phyloP scores from a whole-genome alignment of 23 red algal genomes.

The Gracilaria vermiculophylla region DNA sequence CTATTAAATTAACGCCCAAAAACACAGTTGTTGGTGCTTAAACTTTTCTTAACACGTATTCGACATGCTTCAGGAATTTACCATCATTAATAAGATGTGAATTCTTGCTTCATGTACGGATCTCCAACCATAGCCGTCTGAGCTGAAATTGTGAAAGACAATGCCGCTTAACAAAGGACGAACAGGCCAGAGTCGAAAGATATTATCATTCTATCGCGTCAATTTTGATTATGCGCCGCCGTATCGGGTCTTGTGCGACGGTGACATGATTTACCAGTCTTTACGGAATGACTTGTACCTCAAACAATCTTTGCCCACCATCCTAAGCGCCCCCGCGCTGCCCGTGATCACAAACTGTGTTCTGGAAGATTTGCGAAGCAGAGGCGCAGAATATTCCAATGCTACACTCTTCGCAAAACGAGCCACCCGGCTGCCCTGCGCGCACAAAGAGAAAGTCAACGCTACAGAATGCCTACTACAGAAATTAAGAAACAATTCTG shows the following conservation, averaged over 20 bases:
- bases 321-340: conserved; percentile 18
- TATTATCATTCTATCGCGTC: conserved; percentile 58
- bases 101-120: too few species aligned
- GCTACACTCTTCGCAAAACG: conserved; percentile 66
- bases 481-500: not conserved
- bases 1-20: too few species aligned
- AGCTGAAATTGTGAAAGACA: not conserved
- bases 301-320: conserved; percentile 32
- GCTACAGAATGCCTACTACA: conserved; percentile 29
- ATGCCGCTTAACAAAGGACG: conserved; percentile 2
- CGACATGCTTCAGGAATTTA: too few species aligned
- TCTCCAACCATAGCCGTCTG: too few species aligned
- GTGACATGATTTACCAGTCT: conserved; percentile 23
- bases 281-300: conserved; percentile 39
- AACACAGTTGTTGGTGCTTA: too few species aligned
- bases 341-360: conserved; percentile 57
- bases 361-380: conserved; percentile 26
- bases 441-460: not conserved
- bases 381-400: conserved; percentile 34
- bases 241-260: conserved; percentile 50
- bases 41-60: too few species aligned
- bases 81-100: too few species aligned
- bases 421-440: conserved; percentile 25
- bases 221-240: conserved; percentile 49
- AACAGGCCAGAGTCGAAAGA: conserved; percentile 7